Percentiles rank a stretch among this genome's conserved stretches.
phyloP scores from a whole-genome alignment of 371 early-diverging fungal genomes.

The Lichtheimia corymbifera region DNA sequence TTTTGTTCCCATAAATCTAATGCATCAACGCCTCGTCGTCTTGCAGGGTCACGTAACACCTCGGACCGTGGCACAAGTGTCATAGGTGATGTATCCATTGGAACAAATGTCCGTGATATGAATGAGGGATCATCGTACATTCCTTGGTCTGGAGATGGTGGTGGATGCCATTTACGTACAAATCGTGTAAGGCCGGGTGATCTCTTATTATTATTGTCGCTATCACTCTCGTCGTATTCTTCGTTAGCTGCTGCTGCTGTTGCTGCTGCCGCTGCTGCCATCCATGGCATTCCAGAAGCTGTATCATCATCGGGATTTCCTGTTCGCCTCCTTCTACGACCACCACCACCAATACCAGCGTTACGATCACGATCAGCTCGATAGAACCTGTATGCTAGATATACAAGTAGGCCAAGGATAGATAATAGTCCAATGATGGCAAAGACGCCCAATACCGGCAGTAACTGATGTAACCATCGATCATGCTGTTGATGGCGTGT shows the following conservation, averaged over 20 bases:
- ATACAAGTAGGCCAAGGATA: slow-evolving; percentile 19
- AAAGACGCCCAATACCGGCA: slow-evolving; percentile 35
- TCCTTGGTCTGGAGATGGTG: neutral
- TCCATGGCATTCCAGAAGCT: slow-evolving; percentile 1
- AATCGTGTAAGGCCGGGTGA: neutral
- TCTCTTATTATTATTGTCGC: neutral
- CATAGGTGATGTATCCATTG: slow-evolving; percentile 30
- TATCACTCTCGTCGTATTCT: no score
- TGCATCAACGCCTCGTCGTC: slow-evolving; percentile 46
- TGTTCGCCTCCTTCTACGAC: neutral
- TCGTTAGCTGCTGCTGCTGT: neutral
- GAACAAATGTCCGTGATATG: slow-evolving; percentile 31
- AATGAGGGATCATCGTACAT: no score
- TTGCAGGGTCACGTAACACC: slow-evolving; percentile 36
- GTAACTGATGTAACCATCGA: slow-evolving; percentile 13
- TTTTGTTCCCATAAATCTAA: slow-evolving; percentile 41
- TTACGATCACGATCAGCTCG: slow-evolving; percentile 9
- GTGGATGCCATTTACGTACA: slow-evolving; percentile 7
- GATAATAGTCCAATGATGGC: slow-evolving; percentile 38
- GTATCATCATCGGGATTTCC: neutral
- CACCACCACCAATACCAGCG: neutral
- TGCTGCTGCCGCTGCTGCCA: neutral
- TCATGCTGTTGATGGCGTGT: neutral
- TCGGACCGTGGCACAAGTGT: slow-evolving; percentile 38
- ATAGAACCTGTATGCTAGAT: slow-evolving; percentile 29